Percentiles rank a stretch among this genome's conserved stretches.
Evolutionary conservation across 495 filamentous ascomycete genomes (phyloP).

Genomic region (Podospora sp.): DNA sequence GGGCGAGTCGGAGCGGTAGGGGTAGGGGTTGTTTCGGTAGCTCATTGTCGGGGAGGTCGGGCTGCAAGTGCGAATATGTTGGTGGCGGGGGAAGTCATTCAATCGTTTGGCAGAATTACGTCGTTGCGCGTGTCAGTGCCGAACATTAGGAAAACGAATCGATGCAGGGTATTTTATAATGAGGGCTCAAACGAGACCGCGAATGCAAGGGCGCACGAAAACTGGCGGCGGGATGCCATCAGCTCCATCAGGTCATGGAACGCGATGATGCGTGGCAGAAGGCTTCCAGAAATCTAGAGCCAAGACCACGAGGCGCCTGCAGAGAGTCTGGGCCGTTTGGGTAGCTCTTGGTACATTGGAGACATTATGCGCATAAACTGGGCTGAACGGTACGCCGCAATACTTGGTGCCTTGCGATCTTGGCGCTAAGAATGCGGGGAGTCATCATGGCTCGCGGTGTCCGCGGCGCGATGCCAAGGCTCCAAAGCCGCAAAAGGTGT

Average conservation of each 20-base stretch:
- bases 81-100: slow-evolving; percentile 30
- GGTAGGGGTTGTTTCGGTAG: not conserved
- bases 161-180: slow-evolving; percentile 6
- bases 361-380: not conserved
- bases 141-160: slow-evolving; percentile 5
- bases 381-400: not conserved
- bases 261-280: slow-evolving; percentile 11
- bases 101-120: not conserved
- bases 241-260: not conserved
- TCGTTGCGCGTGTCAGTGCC: not conserved
- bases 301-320: slow-evolving; percentile 4
- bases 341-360: not conserved
- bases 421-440: not conserved
- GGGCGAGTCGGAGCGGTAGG: slow-evolving; percentile 30
- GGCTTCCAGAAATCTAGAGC: slow-evolving; percentile 16
- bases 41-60: not conserved
- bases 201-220: not conserved
- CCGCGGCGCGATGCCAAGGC: not conserved
- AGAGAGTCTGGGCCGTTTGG: not conserved
- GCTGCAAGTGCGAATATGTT: slow-evolving; percentile 20
- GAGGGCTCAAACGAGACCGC: not conserved
- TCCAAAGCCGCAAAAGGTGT: not conserved
- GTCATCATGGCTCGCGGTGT: not conserved
- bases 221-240: not conserved
- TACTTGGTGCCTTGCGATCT: not conserved